phyloP scores from a whole-genome alignment of 2,329 filamentous ascomycete genomes.

The Colletotrichum spinosum region DNA sequence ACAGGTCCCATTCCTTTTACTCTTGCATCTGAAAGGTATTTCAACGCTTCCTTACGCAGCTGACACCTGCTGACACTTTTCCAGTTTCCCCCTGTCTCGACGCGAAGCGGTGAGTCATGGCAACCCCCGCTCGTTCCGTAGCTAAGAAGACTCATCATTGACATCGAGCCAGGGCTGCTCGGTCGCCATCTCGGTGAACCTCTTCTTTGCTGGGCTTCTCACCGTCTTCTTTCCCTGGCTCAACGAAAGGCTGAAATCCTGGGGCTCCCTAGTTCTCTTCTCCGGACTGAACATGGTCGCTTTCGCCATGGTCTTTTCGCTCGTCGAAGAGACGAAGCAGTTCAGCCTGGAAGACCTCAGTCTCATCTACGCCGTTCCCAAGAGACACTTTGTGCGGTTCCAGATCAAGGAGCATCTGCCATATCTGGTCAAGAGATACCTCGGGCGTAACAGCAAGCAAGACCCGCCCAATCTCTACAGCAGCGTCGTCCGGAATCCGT shows the following conservation, averaged over 20 bases:
- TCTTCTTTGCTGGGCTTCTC: neutral
- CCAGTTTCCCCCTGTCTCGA: neutral
- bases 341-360: conserved; percentile 53
- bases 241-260: neutral
- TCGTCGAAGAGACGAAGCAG: conserved; percentile 56
- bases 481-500: neutral
- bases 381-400: conserved; percentile 47
- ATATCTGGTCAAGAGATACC: neutral
- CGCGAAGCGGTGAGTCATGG: neutral
- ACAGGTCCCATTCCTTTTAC: conserved; percentile 1
- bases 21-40: conserved; percentile 1
- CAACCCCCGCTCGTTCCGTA: neutral
- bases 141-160: neutral
- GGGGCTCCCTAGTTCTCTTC: neutral
- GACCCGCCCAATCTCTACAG: neutral
- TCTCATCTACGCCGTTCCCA: conserved; percentile 50
- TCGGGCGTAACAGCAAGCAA: neutral
- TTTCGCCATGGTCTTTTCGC: conserved; percentile 56
- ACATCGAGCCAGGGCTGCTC: conserved; percentile 1
- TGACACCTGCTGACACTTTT: neutral
- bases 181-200: conserved; percentile 1
- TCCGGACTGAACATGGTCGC: conserved; percentile 56
- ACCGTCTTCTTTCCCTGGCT: conserved; percentile 1
- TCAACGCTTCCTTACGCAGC: too few species aligned
- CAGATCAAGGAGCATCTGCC: neutral